These are phyloP conservation scores for Rhizoclosmatium sp. DNA, from an alignment of 192 early-diverging fungal species.

Conservation along the genomic window DNA sequence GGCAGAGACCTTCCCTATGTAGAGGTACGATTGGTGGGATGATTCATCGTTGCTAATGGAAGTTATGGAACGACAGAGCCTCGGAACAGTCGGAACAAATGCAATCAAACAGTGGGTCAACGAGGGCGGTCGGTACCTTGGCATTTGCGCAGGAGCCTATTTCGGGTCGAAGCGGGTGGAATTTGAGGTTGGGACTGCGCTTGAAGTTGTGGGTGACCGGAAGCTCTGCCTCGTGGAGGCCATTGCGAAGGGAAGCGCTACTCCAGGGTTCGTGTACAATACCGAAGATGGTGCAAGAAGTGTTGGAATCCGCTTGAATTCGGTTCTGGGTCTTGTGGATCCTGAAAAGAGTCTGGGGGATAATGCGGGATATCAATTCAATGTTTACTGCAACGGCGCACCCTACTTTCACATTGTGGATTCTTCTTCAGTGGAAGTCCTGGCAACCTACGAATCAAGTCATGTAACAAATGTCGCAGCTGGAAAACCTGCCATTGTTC, in stretches of 20 bases:
- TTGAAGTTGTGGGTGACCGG: conserved; percentile 77
- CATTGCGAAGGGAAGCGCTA: conserved; percentile 75
- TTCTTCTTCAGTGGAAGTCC: not conserved
- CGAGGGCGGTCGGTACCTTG: conserved; percentile 85
- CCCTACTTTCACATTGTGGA: conserved; percentile 51
- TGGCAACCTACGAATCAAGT: conserved; percentile 51
- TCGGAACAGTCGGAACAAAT: conserved; percentile 63
- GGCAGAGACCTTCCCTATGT: conserved; percentile 88
- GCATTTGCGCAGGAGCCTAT: conserved; percentile 93
- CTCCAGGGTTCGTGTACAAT: conserved; percentile 85
- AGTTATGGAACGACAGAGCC: conserved; percentile 39
- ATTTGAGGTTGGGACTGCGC: conserved; percentile 73
- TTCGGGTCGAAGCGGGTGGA: conserved; percentile 75
- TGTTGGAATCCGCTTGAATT: conserved; percentile 48
- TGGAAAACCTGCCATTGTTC: conserved; percentile 5
- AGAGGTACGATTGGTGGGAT: conserved; percentile 21
- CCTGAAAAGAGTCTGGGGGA: not conserved
- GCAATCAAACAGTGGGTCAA: conserved; percentile 73
- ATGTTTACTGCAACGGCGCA: conserved; percentile 59
- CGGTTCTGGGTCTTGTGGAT: not conserved
- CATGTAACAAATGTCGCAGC: not conserved
- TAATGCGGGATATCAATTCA: not conserved
- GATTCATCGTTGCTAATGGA: not conserved
- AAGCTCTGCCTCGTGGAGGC: conserved; percentile 78
- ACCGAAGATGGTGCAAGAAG: conserved; percentile 78